These are phyloP conservation scores for Metrosideros polymorpha DNA, from an alignment of 441 rosid species.

Conservation along the genomic window DNA sequence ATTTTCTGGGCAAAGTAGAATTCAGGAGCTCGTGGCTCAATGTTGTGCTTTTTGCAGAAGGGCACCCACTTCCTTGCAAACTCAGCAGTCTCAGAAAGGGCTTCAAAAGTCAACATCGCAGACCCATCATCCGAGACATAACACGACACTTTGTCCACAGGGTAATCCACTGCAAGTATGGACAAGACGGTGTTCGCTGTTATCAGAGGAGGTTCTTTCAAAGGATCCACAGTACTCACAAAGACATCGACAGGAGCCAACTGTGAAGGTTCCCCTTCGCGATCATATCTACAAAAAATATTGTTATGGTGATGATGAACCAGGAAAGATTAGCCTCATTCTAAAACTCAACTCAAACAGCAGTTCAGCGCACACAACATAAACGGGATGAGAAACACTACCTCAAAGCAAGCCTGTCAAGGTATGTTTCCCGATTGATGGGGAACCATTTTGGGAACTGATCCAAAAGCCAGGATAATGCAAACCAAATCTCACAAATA, in stretches of 20 bases:
- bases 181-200: slow-evolving; percentile 98
- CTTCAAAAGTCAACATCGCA: slow-evolving; percentile 94
- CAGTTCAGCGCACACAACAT: neutral
- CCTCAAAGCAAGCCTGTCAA: slow-evolving; percentile 91
- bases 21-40: slow-evolving; percentile 98
- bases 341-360: neutral
- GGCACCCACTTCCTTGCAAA: slow-evolving; percentile 99
- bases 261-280: slow-evolving; percentile 95
- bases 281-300: slow-evolving; percentile 55
- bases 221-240: slow-evolving; percentile 99
- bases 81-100: slow-evolving; percentile 97
- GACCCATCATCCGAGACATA: slow-evolving; percentile 98
- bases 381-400: slow-evolving; percentile 4
- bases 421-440: slow-evolving; percentile 91
- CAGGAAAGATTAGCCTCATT: neutral
- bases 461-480: slow-evolving; percentile 97
- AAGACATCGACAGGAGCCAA: slow-evolving; percentile 87
- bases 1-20: slow-evolving; percentile 96
- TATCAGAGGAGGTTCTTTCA: slow-evolving; percentile 92
- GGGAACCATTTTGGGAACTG: slow-evolving; percentile 99
- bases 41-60: slow-evolving; percentile 90
- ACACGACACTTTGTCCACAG: slow-evolving; percentile 95
- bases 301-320: neutral
- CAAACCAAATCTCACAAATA: slow-evolving; percentile 99
- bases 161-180: slow-evolving; percentile 92